phyloP scores from a whole-genome alignment of 129 eudicot genomes.

The Calendula officinalis region DNA sequence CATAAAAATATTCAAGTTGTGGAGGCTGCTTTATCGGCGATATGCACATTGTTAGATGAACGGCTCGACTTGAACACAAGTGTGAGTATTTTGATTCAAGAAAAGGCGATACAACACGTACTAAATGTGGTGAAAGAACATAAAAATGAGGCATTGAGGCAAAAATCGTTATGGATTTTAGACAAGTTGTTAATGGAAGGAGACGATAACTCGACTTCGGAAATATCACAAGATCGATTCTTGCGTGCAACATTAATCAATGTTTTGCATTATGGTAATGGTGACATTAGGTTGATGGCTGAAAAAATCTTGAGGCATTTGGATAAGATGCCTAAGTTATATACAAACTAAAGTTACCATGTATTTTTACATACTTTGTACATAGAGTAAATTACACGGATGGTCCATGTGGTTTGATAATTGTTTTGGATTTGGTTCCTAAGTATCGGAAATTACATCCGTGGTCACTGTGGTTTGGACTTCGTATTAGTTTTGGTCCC shows the following conservation, averaged over 20 bases:
- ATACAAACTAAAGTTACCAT: constrained; percentile 31
- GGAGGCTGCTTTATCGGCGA: constrained; percentile 65
- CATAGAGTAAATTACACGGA: not conserved
- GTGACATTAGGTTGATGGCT: constrained; percentile 56
- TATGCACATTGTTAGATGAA: constrained; percentile 59
- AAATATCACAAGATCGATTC: constrained; percentile 54
- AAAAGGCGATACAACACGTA: constrained; percentile 39
- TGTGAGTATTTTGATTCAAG: constrained; percentile 44
- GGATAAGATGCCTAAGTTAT: constrained; percentile 38
- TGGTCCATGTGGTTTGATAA: too few relatives aligned
- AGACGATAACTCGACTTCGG: constrained; percentile 46
- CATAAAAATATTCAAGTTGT: constrained; percentile 54
- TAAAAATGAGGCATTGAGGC: constrained; percentile 46
- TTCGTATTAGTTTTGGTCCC: too few relatives aligned
- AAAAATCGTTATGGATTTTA: constrained; percentile 56
- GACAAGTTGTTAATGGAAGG: constrained; percentile 58
- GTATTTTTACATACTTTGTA: constrained; percentile 22
- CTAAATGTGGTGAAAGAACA: constrained; percentile 61
- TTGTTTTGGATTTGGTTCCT: too few relatives aligned
- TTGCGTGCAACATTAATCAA: constrained; percentile 50
- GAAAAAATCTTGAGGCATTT: constrained; percentile 63
- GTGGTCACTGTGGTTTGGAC: too few relatives aligned
- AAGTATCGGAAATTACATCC: too few relatives aligned
- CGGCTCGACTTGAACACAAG: constrained; percentile 48
- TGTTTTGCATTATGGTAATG: constrained; percentile 66